These are phyloP conservation scores for Sisymbrium altissimum DNA, from an alignment of 345 rosid species.

Conservation along the genomic window DNA sequence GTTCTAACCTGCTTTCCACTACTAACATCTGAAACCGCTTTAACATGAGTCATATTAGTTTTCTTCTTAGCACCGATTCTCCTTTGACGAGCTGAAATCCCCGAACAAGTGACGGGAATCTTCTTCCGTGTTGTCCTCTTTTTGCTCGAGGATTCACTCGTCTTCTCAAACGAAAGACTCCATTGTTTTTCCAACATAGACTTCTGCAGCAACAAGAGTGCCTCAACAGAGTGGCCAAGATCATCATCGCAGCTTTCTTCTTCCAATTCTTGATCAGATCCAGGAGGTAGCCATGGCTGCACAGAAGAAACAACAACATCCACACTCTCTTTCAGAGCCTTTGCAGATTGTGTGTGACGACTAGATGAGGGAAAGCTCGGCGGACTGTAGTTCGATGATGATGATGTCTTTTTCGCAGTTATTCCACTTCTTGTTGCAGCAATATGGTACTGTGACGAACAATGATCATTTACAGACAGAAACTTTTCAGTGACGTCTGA, in stretches of 20 bases:
- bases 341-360: constrained; percentile 42
- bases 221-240: constrained; percentile 62
- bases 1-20: constrained; percentile 43
- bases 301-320: constrained; percentile 44
- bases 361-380: constrained; percentile 48
- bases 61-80: constrained; percentile 56
- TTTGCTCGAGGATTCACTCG: constrained; percentile 32
- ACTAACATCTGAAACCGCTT: constrained; percentile 27
- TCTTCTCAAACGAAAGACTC: constrained; percentile 76
- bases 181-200: constrained; percentile 92
- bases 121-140: constrained; percentile 36
- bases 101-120: constrained; percentile 62
- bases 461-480: constrained; percentile 43
- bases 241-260: constrained; percentile 38
- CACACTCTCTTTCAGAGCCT: constrained; percentile 57
- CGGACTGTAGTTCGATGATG: constrained; percentile 51
- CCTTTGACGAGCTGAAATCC: constrained; percentile 75
- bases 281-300: constrained; percentile 39
- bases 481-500: constrained; percentile 58
- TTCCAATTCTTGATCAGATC: constrained; percentile 40
- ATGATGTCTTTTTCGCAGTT: constrained; percentile 46
- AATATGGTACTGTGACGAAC: constrained; percentile 39
- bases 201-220: constrained; percentile 78
- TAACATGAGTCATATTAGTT: constrained; percentile 31
- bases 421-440: constrained; percentile 41